phyloP scores from a whole-genome alignment of 164 flowering plant genomes.

The Macadamia tetraphylla region DNA sequence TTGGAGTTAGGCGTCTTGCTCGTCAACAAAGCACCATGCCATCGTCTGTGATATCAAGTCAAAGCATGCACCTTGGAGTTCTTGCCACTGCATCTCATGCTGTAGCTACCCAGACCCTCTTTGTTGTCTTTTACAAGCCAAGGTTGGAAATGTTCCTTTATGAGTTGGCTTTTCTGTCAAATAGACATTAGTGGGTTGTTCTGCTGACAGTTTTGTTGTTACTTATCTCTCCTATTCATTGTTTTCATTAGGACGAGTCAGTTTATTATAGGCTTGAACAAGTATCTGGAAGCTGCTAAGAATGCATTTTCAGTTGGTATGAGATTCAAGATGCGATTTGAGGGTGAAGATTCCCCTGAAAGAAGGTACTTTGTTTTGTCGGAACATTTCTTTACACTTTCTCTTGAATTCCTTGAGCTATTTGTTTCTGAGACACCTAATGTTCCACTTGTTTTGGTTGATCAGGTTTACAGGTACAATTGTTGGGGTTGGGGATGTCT shows the following conservation, averaged over 20 bases:
- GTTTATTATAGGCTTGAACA: conserved; percentile 66
- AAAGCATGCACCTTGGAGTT: conserved; percentile 93
- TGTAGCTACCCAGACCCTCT: conserved; percentile 51
- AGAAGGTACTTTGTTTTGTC: conserved; percentile 41
- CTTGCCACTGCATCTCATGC: conserved; percentile 97
- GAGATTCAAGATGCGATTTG: conserved; percentile 80
- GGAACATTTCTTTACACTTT: not conserved
- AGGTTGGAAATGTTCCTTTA: conserved; percentile 34
- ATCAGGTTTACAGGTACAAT: conserved; percentile 71
- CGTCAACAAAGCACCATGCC: conserved; percentile 78
- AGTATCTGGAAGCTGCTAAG: conserved; percentile 57
- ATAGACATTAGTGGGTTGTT: not conserved
- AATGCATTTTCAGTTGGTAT: conserved; percentile 54
- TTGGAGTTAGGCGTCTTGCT: conserved; percentile 69
- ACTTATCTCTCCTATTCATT: not conserved
- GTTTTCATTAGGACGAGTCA: conserved; percentile 61
- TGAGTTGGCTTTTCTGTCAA: not conserved
- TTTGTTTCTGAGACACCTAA: not conserved
- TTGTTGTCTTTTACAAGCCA: conserved; percentile 83
- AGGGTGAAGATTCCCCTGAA: conserved; percentile 78
- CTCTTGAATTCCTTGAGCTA: no score
- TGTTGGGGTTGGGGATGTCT: conserved; percentile 56
- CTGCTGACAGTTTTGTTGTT: not conserved
- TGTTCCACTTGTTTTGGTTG: not conserved
- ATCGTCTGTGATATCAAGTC: conserved; percentile 85